phyloP scores from a whole-genome alignment of 2,329 filamentous ascomycete genomes.

The Alternaria angustiovoidea region DNA sequence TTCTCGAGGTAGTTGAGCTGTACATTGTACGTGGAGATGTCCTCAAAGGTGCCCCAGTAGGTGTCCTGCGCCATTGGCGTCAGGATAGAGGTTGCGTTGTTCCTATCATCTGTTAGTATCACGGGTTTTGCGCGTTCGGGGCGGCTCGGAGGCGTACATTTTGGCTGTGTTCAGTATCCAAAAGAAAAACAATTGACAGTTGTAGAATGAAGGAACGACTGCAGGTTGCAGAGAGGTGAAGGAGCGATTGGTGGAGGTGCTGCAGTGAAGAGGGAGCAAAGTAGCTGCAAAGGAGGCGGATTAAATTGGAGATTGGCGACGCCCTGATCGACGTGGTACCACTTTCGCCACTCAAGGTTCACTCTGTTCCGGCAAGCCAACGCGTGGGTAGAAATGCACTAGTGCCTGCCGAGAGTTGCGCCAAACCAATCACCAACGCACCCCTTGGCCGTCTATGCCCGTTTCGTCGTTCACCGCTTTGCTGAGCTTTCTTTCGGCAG shows the following conservation, averaged over 20 bases:
- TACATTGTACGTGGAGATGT: constrained; percentile 77
- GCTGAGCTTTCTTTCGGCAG: constrained; percentile 28
- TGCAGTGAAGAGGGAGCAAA: constrained; percentile 27
- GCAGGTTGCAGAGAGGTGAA: constrained; percentile 19
- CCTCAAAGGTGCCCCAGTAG: constrained; percentile 72
- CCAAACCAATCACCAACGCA: constrained; percentile 21
- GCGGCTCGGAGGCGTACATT: constrained; percentile 32
- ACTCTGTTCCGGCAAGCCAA: constrained; percentile 25
- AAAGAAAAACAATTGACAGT: constrained; percentile 17
- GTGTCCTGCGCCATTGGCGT: constrained; percentile 59
- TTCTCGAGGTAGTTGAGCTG: constrained; percentile 86
- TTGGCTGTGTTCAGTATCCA: constrained; percentile 24
- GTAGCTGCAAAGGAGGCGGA: constrained; percentile 36
- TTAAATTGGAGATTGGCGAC: constrained; percentile 40
- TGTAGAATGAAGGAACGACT: constrained; percentile 23
- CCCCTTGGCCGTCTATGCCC: constrained; percentile 8
- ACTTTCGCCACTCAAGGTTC: constrained; percentile 39
- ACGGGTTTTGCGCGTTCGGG: constrained; percentile 16
- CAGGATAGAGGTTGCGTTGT: constrained; percentile 48
- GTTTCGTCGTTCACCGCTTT: constrained; percentile 27
- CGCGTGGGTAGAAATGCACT: constrained; percentile 17
- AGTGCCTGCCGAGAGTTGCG: constrained; percentile 24
- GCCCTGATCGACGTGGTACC: constrained; percentile 36
- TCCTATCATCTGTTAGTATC: constrained; percentile 43
- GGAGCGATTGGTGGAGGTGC: constrained; percentile 21